Evolutionary conservation across 129 eudicot species (phyloP), one percentile per base, ranked within the genome.

Genomic region (Flaveria linearis): DNA sequence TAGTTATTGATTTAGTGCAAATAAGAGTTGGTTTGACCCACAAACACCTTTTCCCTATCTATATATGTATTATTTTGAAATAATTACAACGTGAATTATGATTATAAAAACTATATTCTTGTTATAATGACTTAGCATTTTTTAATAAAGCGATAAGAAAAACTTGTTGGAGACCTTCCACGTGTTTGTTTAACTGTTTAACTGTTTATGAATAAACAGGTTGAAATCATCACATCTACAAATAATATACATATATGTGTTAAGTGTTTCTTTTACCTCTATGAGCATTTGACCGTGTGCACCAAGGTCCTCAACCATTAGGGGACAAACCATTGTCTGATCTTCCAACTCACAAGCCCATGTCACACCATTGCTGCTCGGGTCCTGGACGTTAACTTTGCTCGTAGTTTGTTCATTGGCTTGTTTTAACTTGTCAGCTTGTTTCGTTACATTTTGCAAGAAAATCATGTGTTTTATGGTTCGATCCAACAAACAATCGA

Each of bases 391-490:
- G 20, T 47, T 26, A 60, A 36, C 45, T 45, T 67, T 52, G 46
- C 26, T 84, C 78, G 89, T 97, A 91, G 87, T 87, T 47, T 81
- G 65, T 73, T 80, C 78, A 46, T 87, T 80, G 62, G 82, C 78
- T 75, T 78, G 79, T 84, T 83, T 86, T 5, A 91, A 77, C 60
- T 70, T 79, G 36, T 86, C 87, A 0, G 88, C 92, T 66, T 91
- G 92, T 78, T 78, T 86, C 49, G 84, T 86, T 76, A 95, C 81
- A 74, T 85, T 82, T 82, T 95, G 89, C 91, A 91, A 75, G 90
- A 87, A 95, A 77, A 83, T 81, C 96, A 95, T 87, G 91, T 95
- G 97, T 71, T 89, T 89, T 75, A 95, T 84, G 26, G 99, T 89
- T 43, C 88, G 87, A 78, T 86, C 92, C 87, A 95, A 84, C 83